phyloP scores from a whole-genome alignment of 2,329 filamentous ascomycete genomes.

The Ophiostoma sp. region DNA sequence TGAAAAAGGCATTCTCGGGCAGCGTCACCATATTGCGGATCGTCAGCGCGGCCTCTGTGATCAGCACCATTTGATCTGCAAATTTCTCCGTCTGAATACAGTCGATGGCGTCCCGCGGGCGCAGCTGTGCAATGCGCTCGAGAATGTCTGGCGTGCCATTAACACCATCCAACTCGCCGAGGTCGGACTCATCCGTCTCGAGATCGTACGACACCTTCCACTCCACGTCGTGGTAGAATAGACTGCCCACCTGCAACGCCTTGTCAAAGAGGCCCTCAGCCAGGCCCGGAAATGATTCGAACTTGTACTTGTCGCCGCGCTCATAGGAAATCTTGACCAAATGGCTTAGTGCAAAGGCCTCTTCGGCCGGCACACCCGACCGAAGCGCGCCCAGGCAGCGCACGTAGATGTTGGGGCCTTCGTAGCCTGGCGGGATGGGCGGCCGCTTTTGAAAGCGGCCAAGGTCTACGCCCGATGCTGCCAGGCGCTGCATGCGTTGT shows the following conservation, averaged over 20 bases:
- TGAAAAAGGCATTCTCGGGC: constrained; percentile 77
- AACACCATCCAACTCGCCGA: constrained; percentile 47
- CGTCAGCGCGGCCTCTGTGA: constrained; percentile 82
- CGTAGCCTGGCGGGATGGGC: constrained; percentile 53
- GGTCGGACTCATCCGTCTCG: constrained; percentile 48
- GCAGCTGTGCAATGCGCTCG: constrained; percentile 62
- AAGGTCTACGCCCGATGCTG: constrained; percentile 40
- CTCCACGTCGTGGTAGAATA: constrained; percentile 70
- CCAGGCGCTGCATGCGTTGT: constrained; percentile 41
- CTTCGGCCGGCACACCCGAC: constrained; percentile 71
- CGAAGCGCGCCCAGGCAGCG: constrained; percentile 78
- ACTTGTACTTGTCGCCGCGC: constrained; percentile 90
- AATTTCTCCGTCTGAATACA: constrained; percentile 68
- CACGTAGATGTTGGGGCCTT: constrained; percentile 85
- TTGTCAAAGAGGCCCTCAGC: constrained; percentile 85
- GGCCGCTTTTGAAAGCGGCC: constrained; percentile 46
- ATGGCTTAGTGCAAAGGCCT: constrained; percentile 89
- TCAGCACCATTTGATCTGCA: constrained; percentile 63
- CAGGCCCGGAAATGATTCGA: constrained; percentile 82
- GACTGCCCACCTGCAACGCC: constrained; percentile 66
- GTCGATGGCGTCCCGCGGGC: constrained; percentile 54
- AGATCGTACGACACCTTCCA: constrained; percentile 70
- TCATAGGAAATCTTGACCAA: constrained; percentile 94
- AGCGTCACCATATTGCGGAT: constrained; percentile 95
- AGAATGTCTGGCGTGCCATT: constrained; percentile 69